phyloP scores from a whole-genome alignment of 108 stramenopile species.

The Skeletonema tropicum region DNA sequence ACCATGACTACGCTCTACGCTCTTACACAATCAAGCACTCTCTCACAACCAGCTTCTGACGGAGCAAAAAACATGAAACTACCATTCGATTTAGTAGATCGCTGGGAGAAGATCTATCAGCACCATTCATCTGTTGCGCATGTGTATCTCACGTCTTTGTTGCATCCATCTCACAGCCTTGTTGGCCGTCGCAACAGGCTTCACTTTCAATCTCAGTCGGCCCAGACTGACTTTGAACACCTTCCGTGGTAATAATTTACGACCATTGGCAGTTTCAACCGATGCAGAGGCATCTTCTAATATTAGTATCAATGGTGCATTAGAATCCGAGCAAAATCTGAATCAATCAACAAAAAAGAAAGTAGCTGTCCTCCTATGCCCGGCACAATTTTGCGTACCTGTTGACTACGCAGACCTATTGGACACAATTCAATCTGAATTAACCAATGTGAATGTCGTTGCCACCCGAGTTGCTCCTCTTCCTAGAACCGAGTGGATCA shows the following conservation, averaged over 20 bases:
- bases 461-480: slow-evolving; percentile 62
- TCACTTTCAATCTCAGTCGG: background rate
- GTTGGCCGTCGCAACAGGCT: slow-evolving; percentile 2
- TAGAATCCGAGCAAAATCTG: background rate
- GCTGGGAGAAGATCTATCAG: background rate
- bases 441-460: slow-evolving; percentile 37
- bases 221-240: slow-evolving; percentile 1
- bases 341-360: slow-evolving; percentile 7
- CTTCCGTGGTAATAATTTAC: background rate
- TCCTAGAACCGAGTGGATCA: slow-evolving; percentile 85
- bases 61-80: too few species aligned
- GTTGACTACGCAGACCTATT: slow-evolving; percentile 64
- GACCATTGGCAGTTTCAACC: background rate
- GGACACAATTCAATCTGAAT: slow-evolving; percentile 33
- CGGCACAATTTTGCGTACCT: slow-evolving; percentile 86
- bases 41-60: too few species aligned
- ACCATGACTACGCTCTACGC: too few species aligned
- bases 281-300: background rate
- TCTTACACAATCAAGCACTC: too few species aligned
- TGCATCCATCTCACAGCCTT: background rate
- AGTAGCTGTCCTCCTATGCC: slow-evolving; percentile 61
- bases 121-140: background rate
- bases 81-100: background rate
- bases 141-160: background rate
- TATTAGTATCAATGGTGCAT: background rate